Evolutionary conservation across 352 stramenopile species (phyloP).

Genomic region (Globisporangium middletonii): DNA sequence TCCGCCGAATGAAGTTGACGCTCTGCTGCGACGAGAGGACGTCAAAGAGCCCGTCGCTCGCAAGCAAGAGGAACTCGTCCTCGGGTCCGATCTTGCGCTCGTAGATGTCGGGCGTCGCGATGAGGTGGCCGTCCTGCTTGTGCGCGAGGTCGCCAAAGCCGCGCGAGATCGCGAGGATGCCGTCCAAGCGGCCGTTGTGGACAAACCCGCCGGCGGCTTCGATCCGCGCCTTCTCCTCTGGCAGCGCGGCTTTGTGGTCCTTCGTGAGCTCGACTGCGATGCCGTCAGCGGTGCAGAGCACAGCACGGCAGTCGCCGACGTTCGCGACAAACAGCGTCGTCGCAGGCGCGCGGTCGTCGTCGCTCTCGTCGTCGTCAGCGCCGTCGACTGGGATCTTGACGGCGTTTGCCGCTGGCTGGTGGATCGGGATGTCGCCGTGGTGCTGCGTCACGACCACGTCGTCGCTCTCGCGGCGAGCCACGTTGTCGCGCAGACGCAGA

Average conservation of each 20-base stretch:
- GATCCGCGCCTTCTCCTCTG: conserved; percentile 75
- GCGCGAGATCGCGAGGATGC: conserved; percentile 82
- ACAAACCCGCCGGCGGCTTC: conserved; percentile 80
- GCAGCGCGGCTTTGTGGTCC: conserved; percentile 84
- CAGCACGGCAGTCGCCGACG: conserved; percentile 86
- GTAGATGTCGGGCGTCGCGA: conserved; percentile 76
- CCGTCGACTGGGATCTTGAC: conserved; percentile 5
- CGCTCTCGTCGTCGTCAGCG: conserved; percentile 3
- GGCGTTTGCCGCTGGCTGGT: conserved; percentile 21
- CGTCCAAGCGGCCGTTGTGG: conserved; percentile 85
- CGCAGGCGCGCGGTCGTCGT: conserved; percentile 20
- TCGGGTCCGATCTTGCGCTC: conserved; percentile 48
- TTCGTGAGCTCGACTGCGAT: conserved; percentile 74
- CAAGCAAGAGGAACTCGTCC: conserved; percentile 89
- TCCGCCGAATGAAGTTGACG: conserved; percentile 88
- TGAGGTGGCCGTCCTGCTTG: conserved; percentile 86
- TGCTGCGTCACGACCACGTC: conserved; percentile 5
- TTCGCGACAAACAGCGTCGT: conserved; percentile 81
- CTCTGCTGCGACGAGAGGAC: conserved; percentile 87
- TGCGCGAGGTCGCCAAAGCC: conserved; percentile 87
- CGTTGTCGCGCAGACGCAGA: no score
- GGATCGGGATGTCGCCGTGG: not conserved
- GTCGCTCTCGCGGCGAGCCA: not conserved
- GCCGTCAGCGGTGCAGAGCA: conserved; percentile 74
- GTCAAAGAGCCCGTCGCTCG: conserved; percentile 91